These are phyloP conservation scores for Fusarium papillatum DNA, from an alignment of 2,329 filamentous ascomycete genomes.

Conservation along the genomic window DNA sequence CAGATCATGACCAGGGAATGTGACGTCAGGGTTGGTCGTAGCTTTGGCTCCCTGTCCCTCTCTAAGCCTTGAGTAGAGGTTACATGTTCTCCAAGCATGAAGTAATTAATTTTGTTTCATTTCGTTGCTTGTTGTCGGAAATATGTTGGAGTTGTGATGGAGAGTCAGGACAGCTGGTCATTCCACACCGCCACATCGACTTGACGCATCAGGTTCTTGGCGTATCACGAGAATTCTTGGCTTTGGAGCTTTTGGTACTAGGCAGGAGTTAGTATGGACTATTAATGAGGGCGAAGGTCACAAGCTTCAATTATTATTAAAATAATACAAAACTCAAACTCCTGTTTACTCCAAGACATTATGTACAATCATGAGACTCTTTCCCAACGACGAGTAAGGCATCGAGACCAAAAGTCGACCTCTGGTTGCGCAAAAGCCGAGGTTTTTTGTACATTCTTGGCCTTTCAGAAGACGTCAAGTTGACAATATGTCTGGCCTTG, in stretches of 20 bases:
- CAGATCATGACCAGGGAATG: neutral
- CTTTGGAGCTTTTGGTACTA: too few species aligned
- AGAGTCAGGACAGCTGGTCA: neutral
- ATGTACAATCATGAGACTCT: too few species aligned
- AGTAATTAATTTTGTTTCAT: neutral
- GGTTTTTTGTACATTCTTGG: too few species aligned
- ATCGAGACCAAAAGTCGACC: too few species aligned
- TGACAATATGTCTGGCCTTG: neutral
- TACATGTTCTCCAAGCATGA: fast-evolving
- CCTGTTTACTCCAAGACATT: too few species aligned
- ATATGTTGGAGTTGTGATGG: neutral
- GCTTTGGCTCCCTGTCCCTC: neutral
- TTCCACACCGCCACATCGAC: neutral
- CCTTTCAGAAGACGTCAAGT: too few species aligned
- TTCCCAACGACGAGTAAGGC: too few species aligned
- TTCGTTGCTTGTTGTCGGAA: neutral
- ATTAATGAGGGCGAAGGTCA: too few species aligned
- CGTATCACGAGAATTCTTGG: neutral
- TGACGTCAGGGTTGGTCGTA: neutral
- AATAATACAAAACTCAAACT: too few species aligned
- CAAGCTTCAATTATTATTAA: too few species aligned
- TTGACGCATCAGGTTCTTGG: neutral
- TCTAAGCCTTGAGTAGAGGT: neutral
- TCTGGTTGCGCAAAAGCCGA: too few species aligned
- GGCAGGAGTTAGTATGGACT: too few species aligned